Percentiles rank a stretch among this genome's conserved stretches.
These are phyloP conservation scores for Gynandropsis gynandra DNA, from an alignment of 345 rosid genomes.

Conservation along the genomic window DNA sequence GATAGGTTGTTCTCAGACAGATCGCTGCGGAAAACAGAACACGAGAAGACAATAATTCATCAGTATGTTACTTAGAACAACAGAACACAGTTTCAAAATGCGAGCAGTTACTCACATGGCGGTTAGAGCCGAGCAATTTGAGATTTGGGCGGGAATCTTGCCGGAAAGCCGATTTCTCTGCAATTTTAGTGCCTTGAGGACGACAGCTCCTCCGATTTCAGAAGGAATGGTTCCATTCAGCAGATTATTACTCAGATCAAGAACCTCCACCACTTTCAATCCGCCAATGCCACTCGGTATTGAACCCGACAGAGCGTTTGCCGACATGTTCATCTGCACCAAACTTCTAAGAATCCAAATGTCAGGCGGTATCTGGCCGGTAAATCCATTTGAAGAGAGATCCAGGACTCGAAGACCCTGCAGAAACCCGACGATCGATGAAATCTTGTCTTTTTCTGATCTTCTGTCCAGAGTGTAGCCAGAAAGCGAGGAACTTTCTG, in stretches of 20 bases:
- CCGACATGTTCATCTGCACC: slow-evolving; percentile 57
- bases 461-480: slow-evolving; percentile 30
- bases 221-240: slow-evolving; percentile 69
- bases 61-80: neutral
- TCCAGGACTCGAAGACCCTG: slow-evolving; percentile 49
- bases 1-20: slow-evolving; percentile 61
- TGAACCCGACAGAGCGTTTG: slow-evolving; percentile 53
- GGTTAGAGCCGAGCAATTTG: slow-evolving; percentile 50
- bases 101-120: slow-evolving; percentile 52
- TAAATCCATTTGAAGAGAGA: slow-evolving; percentile 62
- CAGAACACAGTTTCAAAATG: neutral
- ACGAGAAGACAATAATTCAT: neutral
- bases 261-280: slow-evolving; percentile 32
- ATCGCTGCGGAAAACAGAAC: slow-evolving; percentile 33
- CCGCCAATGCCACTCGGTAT: slow-evolving; percentile 56
- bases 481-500: slow-evolving; percentile 30
- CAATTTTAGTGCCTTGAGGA: slow-evolving; percentile 48
- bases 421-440: slow-evolving; percentile 22
- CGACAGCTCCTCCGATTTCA: slow-evolving; percentile 56
- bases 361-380: slow-evolving; percentile 54
- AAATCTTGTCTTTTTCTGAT: slow-evolving; percentile 18
- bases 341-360: slow-evolving; percentile 48
- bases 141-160: slow-evolving; percentile 51
- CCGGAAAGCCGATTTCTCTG: slow-evolving; percentile 63
- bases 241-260: slow-evolving; percentile 68